These are phyloP conservation scores for Botrytis pseudocinerea DNA, from an alignment of 2,329 filamentous ascomycete species.

Conservation along the genomic window DNA sequence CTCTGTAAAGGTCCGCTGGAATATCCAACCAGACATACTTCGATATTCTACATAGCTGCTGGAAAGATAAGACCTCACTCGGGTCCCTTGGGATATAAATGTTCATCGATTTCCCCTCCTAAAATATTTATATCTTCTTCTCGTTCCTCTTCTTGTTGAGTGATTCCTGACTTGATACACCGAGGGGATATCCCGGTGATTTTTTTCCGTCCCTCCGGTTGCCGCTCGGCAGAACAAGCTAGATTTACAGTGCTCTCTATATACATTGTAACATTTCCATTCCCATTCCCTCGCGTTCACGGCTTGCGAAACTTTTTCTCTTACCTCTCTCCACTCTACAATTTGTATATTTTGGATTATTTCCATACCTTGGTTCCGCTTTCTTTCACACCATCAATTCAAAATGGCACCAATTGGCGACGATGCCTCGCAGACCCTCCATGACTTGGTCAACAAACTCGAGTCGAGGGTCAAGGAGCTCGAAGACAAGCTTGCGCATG, in stretches of 20 bases:
- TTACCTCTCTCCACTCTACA: not conserved
- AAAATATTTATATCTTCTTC: constrained; percentile 2
- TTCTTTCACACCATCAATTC: constrained; percentile 37
- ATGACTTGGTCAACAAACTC: constrained; percentile 78
- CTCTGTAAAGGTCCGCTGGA: not conserved
- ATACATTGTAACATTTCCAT: not conserved
- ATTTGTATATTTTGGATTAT: constrained; percentile 22
- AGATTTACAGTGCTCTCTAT: not conserved
- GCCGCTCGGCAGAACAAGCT: constrained; percentile 20
- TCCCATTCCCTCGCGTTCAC: not conserved
- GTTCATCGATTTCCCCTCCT: not conserved
- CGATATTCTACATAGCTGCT: not conserved
- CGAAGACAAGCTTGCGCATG: constrained; percentile 65
- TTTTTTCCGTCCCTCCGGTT: constrained; percentile 19
- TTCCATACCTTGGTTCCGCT: constrained; percentile 37
- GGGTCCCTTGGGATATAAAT: constrained; percentile 14
- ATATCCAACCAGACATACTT: not conserved
- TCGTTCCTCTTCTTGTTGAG: not conserved
- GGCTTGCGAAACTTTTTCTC: constrained; percentile 11
- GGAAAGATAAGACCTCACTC: not conserved
- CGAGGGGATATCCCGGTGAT: constrained; percentile 22
- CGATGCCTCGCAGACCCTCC: constrained; percentile 76
- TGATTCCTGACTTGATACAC: not conserved
- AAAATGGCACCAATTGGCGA: constrained; percentile 88
- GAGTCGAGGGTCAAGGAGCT: constrained; percentile 84